These are phyloP conservation scores for Cerioporus squamosus DNA, from an alignment of 1,284 basidiomycete species.

Conservation along the genomic window DNA sequence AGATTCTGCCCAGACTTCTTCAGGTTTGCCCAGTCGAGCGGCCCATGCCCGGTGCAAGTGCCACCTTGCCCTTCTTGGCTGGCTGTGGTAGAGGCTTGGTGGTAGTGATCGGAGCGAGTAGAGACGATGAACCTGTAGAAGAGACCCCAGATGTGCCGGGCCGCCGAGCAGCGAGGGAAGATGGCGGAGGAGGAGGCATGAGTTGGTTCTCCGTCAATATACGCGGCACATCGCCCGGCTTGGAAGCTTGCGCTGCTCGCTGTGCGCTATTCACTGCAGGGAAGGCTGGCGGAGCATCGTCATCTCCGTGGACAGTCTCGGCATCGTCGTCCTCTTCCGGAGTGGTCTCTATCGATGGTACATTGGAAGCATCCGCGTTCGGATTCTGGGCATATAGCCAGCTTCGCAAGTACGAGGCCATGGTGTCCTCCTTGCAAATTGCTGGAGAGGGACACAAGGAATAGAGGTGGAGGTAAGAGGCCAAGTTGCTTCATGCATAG, in stretches of 20 bases:
- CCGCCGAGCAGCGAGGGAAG: constrained; percentile 48
- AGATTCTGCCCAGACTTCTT: constrained; percentile 82
- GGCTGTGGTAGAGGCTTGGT: constrained; percentile 57
- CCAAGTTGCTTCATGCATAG: background rate
- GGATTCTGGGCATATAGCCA: constrained; percentile 33
- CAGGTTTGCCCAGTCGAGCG: constrained; percentile 93
- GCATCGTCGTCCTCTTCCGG: constrained; percentile 54
- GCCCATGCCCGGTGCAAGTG: constrained; percentile 87
- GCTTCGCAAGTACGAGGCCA: constrained; percentile 36
- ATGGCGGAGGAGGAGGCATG: constrained; percentile 76
- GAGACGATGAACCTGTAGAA: constrained; percentile 32
- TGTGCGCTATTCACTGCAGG: constrained; percentile 84
- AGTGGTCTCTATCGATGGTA: constrained; percentile 39
- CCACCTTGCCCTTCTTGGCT: constrained; percentile 80
- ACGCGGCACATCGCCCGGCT: constrained; percentile 37
- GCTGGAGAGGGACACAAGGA: background rate
- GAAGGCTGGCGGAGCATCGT: constrained; percentile 81
- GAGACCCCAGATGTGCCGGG: constrained; percentile 43
- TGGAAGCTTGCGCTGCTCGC: constrained; percentile 43
- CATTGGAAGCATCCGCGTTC: background rate
- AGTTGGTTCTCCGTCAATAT: constrained; percentile 57
- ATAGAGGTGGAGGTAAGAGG: background rate
- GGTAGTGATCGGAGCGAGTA: constrained; percentile 63
- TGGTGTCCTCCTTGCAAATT: background rate
- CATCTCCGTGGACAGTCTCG: constrained; percentile 49